These are phyloP conservation scores for Penicillium malachiteum DNA, from an alignment of 495 filamentous ascomycete genomes.

Conservation along the genomic window DNA sequence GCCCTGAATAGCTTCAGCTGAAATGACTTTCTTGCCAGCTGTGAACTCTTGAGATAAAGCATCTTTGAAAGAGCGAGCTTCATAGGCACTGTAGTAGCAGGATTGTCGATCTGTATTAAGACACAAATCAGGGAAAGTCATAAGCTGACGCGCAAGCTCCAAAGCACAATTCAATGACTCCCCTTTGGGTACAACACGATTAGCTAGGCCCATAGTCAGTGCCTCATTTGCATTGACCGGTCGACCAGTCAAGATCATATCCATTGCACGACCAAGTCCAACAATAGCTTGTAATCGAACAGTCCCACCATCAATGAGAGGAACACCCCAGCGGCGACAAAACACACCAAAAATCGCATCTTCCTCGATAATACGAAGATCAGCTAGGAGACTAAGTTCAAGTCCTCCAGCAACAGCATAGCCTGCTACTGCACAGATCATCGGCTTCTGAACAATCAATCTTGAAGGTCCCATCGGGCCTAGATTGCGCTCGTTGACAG, in stretches of 20 bases:
- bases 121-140: constrained; percentile 45
- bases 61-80: constrained; percentile 43
- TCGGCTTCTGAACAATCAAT: constrained; percentile 36
- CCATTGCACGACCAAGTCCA: constrained; percentile 47
- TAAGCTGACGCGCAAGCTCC: constrained; percentile 39
- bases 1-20: constrained; percentile 38
- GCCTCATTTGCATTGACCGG: constrained; percentile 45
- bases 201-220: constrained; percentile 48
- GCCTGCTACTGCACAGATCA: constrained; percentile 47
- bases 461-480: constrained; percentile 49
- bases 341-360: constrained; percentile 50
- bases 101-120: constrained; percentile 40
- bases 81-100: constrained; percentile 45
- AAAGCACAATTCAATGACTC: constrained; percentile 43
- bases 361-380: constrained; percentile 48
- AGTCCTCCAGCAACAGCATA: constrained; percentile 51
- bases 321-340: constrained; percentile 49
- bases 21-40: constrained; percentile 36
- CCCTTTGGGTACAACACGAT: constrained; percentile 47
- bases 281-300: constrained; percentile 48
- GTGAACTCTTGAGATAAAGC: constrained; percentile 43
- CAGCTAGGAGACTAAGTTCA: constrained; percentile 45
- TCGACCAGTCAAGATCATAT: constrained; percentile 53
- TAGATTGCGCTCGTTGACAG: constrained; percentile 27
- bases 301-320: constrained; percentile 51